Base-by-base conservation (phyloP, 179 eudicot genomes). In the Silene vulgaris region DNA sequence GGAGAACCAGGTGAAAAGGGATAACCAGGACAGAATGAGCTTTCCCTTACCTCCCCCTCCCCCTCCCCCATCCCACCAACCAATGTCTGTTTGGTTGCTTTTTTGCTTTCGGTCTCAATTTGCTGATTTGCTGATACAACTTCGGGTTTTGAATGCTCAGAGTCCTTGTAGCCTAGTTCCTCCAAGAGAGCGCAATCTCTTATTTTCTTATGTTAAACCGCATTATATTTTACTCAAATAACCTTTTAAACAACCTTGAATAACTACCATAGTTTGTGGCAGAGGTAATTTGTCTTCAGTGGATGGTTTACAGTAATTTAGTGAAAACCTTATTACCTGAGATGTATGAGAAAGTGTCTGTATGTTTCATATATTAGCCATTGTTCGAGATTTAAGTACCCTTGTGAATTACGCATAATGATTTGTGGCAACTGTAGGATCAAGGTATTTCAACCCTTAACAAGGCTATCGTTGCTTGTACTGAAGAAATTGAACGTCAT, bases 381-480 rank as follows among this genome's bases (percentile, higher is more conserved):
- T 63, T 64, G 21, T 20, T 45, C 61, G 12, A n/a, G 20, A 57
- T 32, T 16, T 9, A 8, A 12, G 28, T 62, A 17, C 12, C 32
- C 68, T 12, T 67, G 30, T 37, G 54, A n/a, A 68, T 63, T 11
- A 12, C 13, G 35, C 30, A 37, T 68, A 6, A 67, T 20, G 6
- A 8, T 62, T 32, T 71, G 3, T 71, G 70, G 66, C 30, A 35
- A 4, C 29, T 63, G 75, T 81, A 91, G 98, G 98, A 91, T 56
- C 91, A 93, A 93, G 98, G 97, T 26, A 89, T 93, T 70, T 71
- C 90, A 63, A 77, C 88, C 78, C 93, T 93, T 54, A 85, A 65
- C 77, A 83, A 86, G 72, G 98, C 98, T 61, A 90, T 93, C 72
- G 84, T 67, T 40, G 97, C 90, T 50, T 91, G 97, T 85, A 83